Evolutionary conservation across 2,329 filamentous ascomycete genomes (phyloP), one percentile per base, ranked within the genome.

Genomic region (Beauveria rudraprayagi): DNA sequence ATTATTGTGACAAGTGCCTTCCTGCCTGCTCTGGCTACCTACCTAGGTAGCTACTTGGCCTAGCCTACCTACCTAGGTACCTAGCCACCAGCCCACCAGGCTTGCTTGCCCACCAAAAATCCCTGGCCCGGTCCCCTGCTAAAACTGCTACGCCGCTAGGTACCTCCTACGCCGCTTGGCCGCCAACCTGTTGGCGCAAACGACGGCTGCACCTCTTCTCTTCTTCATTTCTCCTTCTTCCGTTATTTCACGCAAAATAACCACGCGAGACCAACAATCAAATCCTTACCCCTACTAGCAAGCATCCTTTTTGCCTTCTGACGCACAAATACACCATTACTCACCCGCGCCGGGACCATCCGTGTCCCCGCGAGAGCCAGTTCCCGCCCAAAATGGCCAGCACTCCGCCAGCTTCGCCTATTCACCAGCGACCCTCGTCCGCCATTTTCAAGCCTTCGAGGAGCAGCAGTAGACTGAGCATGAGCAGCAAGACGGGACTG

Each of bases 391-490:
- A 67, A 67, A 89, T 89, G 86, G 83, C 85, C 70, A 80, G 79
- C 73, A 89, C 88, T 73, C 88, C 87, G 75, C 88, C 88, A 72
- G 80, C 77, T 63, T 91, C 88, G 71, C 88, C 80, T 71, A 76
- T 79, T 70, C 73, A 75, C 64, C 83, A 85, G 74, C 84, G 91
- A 74, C 91, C 92, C 59, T 80, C 91, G 80, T 95, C 90, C 78
- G 87, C 85, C 72, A 87, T 95, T 79, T 84, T 92, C 70, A 86
- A 88, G 69, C 83, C 90, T 51, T 81, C 88, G 48, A 75, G 91
- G 72, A 94, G 90, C 72, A 90, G 82, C 67, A 96, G 91, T 76
- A 89, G 92, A 67, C 80, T 96, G 82, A 96, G 91, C 77, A 88
- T 89, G 78, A 87, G 82, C 69, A 90, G 89, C 77, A 93, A 89